Conservation (phyloP, 2,329 filamentous ascomycete genomes). For the Trichophyton benhamiae region DNA sequence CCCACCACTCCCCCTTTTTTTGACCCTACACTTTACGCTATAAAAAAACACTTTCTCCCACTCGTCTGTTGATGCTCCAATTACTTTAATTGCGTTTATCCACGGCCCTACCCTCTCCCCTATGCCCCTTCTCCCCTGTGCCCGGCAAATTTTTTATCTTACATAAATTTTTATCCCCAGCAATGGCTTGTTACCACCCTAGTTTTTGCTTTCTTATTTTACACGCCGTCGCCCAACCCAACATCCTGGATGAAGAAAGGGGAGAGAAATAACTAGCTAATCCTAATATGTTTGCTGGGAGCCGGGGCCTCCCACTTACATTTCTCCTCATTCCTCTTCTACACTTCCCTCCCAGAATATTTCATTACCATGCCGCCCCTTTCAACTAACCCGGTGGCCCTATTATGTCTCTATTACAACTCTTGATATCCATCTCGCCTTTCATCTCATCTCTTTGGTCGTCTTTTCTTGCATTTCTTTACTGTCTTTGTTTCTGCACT, state of each 20-base stretch:
- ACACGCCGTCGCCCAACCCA: not conserved
- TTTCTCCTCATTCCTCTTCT: not conserved
- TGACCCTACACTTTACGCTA: not conserved
- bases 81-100: conserved; percentile 1
- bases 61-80: not conserved
- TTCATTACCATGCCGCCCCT: not conserved
- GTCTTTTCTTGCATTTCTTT: not conserved
- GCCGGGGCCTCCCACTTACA: not conserved
- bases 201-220: not conserved
- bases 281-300: conserved; percentile 3
- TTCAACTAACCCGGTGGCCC: not conserved
- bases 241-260: conserved; percentile 2
- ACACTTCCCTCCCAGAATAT: not conserved
- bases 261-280: not conserved
- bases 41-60: not conserved
- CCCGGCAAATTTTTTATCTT: not conserved
- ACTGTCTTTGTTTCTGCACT: not conserved
- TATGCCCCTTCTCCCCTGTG: not conserved
- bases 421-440: conserved; percentile 2
- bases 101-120: not conserved
- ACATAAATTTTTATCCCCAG: not conserved
- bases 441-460: not conserved
- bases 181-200: not conserved
- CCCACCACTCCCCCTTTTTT: not conserved
- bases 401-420: not conserved